These are phyloP conservation scores for Monsonia emarginata DNA, from an alignment of 441 rosid species.

Conservation along the genomic window DNA sequence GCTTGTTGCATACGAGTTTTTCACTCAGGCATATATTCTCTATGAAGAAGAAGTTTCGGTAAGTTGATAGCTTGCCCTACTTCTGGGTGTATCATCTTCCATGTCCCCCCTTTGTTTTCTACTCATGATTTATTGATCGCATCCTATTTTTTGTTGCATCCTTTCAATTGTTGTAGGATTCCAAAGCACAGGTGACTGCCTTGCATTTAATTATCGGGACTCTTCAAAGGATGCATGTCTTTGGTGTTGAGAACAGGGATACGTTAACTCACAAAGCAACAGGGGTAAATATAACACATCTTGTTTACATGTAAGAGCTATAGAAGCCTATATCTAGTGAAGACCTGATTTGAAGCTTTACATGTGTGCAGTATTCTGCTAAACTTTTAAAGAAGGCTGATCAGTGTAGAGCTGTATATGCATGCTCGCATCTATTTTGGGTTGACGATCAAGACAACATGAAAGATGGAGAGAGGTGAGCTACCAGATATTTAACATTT, in stretches of 20 bases:
- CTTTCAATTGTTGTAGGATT: constrained; percentile 63
- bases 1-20: constrained; percentile 94
- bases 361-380: constrained; percentile 78
- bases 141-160: too few relatives aligned
- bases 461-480: constrained; percentile 93
- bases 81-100: not conserved
- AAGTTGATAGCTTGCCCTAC: constrained; percentile 29
- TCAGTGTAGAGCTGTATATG: constrained; percentile 94
- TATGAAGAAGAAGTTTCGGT: constrained; percentile 95
- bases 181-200: constrained; percentile 88
- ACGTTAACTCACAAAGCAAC: constrained; percentile 92
- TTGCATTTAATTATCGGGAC: constrained; percentile 83
- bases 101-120: not conserved
- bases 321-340: constrained; percentile 9
- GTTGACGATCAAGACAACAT: constrained; percentile 72
- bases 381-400: constrained; percentile 96
- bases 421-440: constrained; percentile 95
- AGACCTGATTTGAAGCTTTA: constrained; percentile 21
- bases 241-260: constrained; percentile 96
- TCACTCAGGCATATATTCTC: constrained; percentile 90
- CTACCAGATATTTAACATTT: not conserved
- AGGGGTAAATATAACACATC: constrained; percentile 52
- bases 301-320: constrained; percentile 7
- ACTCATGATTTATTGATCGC: constrained; percentile 8
- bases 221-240: constrained; percentile 92